A percentile compares a stretch with the other conserved stretches of the same genome.
phyloP scores from a whole-genome alignment of 805 yeast species.

The Candida ipomoeae region DNA sequence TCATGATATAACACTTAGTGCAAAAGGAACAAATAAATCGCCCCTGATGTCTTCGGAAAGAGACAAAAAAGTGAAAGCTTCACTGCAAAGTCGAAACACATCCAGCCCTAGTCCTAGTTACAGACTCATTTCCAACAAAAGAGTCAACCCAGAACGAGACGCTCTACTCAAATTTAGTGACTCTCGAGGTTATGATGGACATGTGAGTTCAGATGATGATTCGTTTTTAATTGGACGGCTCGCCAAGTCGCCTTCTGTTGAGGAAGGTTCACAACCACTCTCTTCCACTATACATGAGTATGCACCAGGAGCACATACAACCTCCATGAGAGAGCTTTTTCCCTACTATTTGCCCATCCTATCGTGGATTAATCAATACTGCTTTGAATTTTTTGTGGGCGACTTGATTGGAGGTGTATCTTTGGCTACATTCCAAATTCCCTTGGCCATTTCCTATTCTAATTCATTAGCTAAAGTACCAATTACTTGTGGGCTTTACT shows the following conservation, averaged over 20 bases:
- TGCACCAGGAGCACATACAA: constrained; percentile 9
- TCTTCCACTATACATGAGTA: constrained; percentile 6
- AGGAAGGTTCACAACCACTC: neutral
- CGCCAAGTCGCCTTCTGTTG: neutral
- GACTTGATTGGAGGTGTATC: constrained; percentile 85
- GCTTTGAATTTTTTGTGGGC: constrained; percentile 34
- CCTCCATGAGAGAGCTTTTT: constrained; percentile 22
- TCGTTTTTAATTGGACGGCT: constrained; percentile 2
- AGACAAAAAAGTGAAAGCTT: neutral
- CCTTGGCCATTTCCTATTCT: constrained; percentile 55
- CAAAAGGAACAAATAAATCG: neutral
- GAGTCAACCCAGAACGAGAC: constrained; percentile 19
- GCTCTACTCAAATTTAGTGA: neutral
- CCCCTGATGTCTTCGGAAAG: neutral
- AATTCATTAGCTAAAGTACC: constrained; percentile 43
- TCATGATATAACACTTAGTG: neutral
- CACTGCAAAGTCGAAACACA: neutral
- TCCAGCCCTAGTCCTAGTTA: constrained; percentile 11
- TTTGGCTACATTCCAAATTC: constrained; percentile 86
- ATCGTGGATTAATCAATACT: constrained; percentile 62
- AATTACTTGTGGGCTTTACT: constrained; percentile 35
- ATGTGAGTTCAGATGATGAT: constrained; percentile 10
- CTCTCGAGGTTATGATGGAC: neutral
- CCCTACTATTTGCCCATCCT: constrained; percentile 67
- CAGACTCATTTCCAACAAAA: constrained; percentile 18